phyloP scores from a whole-genome alignment of 2,329 filamentous ascomycete species.

The Colletotrichum sp. region DNA sequence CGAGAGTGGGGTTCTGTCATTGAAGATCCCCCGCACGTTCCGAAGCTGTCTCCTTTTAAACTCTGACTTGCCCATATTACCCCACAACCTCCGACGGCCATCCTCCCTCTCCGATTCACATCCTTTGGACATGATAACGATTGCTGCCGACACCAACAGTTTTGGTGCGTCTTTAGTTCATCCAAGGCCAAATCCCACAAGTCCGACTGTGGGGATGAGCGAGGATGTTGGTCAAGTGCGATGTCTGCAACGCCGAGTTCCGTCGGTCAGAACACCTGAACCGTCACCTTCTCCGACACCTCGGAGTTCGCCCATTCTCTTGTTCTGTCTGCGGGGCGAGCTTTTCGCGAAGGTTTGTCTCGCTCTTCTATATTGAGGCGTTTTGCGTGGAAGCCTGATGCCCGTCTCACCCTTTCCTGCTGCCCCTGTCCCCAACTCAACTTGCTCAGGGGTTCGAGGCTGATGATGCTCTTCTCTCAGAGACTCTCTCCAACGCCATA shows the following conservation, averaged over 20 bases:
- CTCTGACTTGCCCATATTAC: neutral
- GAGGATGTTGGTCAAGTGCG: neutral
- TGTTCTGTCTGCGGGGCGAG: neutral
- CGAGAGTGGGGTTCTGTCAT: neutral
- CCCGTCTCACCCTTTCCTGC: accelerated
- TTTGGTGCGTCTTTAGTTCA: neutral
- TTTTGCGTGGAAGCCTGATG: neutral
- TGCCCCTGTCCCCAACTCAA: neutral
- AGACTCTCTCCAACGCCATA: neutral
- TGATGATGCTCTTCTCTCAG: neutral
- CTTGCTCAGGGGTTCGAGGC: neutral
- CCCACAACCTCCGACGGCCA: neutral
- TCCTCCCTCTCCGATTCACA: neutral
- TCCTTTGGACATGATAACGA: neutral
- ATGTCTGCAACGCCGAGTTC: neutral
- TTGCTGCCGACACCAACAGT: neutral
- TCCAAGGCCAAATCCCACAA: neutral
- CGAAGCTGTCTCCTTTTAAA: neutral
- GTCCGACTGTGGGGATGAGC: neutral
- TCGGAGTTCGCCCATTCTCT: neutral
- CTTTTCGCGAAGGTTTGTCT: neutral
- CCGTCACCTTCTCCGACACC: neutral
- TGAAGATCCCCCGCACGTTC: neutral
- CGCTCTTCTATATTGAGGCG: accelerated
- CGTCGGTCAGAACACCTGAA: constrained; percentile 2